Base-by-base conservation (phyloP, 2,329 filamentous ascomycete genomes). In the Pestalotiopsis sp. region DNA sequence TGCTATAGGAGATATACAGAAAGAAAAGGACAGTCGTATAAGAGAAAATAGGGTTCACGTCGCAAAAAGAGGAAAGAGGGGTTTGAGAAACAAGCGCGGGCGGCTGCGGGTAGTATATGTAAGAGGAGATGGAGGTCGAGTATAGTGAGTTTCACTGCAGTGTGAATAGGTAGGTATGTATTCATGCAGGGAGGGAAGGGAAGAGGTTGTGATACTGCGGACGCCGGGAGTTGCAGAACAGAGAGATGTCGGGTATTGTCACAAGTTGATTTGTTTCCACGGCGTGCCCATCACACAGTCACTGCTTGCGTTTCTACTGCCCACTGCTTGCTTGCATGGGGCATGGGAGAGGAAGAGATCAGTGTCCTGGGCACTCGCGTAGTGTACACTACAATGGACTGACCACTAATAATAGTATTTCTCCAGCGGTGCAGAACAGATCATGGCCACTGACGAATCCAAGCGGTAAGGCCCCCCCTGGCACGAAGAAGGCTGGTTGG, bases 361-460 rank as follows among this genome's bases (percentile, higher is more conserved):
- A 62, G 72, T 70, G 74, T 70, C 27, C 4, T 70, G 71, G 70
- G 69, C 66, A 52, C 4, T 52, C 45, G 45, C 20, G 45, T 31
- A 31, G 27, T 70, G 69, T 69, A 72, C 73, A 69, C 69, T 69
- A 73, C 68, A 71, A 65, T 64, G 69, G 39, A 67, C 61, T 63
- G 65, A 61, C 69, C 74, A 73, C 76, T 77, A 78, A 78, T 74
- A 77, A 78, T 78, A 77, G 75, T 73, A 74, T 72, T 71, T n/a
- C 67, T 57, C n/a, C 61, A 45, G 41, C 68, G 61, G 59, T 61
- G 52, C 62, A 61, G 38, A 69, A 69, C 68, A 68, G 63, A 70
- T 67, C 67, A 68, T 45, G 25, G 36, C 52, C 67, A 49, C 65
- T 52, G 45, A 20, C 6, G 61, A n/a, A 38, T 39, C 67, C n/a